Evolutionary conservation across 2,329 filamentous ascomycete species (phyloP).

Genomic region (Aspergillus fijiensis): DNA sequence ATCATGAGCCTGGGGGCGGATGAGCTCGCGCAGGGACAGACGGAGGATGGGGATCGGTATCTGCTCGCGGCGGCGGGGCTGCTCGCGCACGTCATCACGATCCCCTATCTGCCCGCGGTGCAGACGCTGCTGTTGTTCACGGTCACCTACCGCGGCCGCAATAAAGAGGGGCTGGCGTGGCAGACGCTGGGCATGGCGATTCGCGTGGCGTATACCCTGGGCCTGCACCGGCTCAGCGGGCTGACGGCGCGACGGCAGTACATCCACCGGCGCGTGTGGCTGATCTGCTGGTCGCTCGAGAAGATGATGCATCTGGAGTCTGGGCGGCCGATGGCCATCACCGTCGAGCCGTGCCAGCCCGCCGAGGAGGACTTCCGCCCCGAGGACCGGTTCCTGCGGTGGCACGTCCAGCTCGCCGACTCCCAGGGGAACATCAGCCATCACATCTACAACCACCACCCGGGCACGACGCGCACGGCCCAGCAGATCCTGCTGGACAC

Average conservation of each 20-base stretch:
- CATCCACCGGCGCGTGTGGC: slow-evolving; percentile 11
- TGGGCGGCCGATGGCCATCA: slow-evolving; percentile 11
- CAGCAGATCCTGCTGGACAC: slow-evolving; percentile 18
- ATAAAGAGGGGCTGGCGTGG: slow-evolving; percentile 17
- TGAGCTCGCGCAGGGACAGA: slow-evolving; percentile 8
- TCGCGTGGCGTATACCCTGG: slow-evolving; percentile 16
- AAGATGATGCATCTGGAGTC: slow-evolving; percentile 16
- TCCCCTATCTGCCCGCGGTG: slow-evolving; percentile 16
- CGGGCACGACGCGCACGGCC: slow-evolving; percentile 1
- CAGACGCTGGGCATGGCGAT: slow-evolving; percentile 17
- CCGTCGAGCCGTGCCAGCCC: slow-evolving; percentile 3
- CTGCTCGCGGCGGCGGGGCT: slow-evolving; percentile 14
- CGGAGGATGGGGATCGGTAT: slow-evolving; percentile 14
- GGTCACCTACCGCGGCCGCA: slow-evolving; percentile 12
- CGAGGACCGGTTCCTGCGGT: slow-evolving; percentile 5
- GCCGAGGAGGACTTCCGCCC: not conserved
- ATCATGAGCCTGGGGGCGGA: slow-evolving; percentile 14
- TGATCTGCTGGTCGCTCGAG: slow-evolving; percentile 15
- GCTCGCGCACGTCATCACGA: slow-evolving; percentile 12
- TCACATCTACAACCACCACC: slow-evolving; percentile 14
- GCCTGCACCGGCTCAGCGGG: slow-evolving; percentile 9
- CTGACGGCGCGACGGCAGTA: not conserved
- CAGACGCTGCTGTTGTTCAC: slow-evolving; percentile 15
- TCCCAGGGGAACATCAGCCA: slow-evolving; percentile 18
- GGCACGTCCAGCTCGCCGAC: slow-evolving; percentile 12